phyloP scores from a whole-genome alignment of 176 grass and related monocot species.

The Aegilops speltoides region DNA sequence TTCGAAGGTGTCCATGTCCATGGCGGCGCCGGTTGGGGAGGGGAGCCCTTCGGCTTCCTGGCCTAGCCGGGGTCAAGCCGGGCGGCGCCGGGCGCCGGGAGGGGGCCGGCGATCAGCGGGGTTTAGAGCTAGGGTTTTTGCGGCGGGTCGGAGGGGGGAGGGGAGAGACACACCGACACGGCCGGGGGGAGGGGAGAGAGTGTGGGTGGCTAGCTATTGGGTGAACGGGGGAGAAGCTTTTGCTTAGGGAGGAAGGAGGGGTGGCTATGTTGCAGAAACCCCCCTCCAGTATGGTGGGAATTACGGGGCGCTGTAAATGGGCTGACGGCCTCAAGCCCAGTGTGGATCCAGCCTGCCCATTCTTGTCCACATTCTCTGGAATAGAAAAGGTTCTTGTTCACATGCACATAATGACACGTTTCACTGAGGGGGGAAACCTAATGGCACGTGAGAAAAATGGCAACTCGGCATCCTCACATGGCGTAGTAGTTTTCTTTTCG shows the following conservation, averaged over 20 bases:
- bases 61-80: background rate
- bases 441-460: no score
- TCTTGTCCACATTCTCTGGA: background rate
- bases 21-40: conserved; percentile 9
- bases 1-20: conserved; percentile 62
- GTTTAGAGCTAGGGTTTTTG: conserved; percentile 39
- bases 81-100: background rate
- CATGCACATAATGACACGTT: no score
- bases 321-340: background rate
- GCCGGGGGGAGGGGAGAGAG: background rate
- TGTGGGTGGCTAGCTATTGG: conserved; percentile 25
- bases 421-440: no score
- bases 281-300: background rate
- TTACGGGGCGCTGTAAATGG: background rate
- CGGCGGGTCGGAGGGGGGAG: background rate
- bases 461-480: no score
- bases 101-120: conserved; percentile 6
- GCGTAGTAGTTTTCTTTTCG: background rate
- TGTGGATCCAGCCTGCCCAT: background rate
- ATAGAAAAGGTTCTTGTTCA: background rate
- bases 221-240: conserved; percentile 18
- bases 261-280: background rate
- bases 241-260: conserved; percentile 42
- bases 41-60: background rate
- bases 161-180: conserved; percentile 16